Conservation (phyloP, 2,329 filamentous ascomycete species). For the Aspergillus udagawae region DNA sequence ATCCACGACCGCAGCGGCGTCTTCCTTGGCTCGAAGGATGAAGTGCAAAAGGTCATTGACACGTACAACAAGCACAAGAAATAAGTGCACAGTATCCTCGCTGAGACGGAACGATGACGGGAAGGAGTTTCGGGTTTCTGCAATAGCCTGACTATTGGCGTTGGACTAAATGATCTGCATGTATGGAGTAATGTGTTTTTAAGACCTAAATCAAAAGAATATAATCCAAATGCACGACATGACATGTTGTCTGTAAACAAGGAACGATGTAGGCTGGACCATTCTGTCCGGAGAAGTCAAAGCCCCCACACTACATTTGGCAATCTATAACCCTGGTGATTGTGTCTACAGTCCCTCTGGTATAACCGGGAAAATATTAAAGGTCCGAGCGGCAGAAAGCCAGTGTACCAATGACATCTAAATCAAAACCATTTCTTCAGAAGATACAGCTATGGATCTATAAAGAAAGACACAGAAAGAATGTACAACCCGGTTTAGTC, state of each 20-base stretch:
- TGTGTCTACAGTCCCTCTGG: background rate
- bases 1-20: conserved; percentile 97
- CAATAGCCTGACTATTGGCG: background rate
- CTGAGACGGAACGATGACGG: conserved; percentile 4
- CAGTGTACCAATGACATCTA: conserved; percentile 1
- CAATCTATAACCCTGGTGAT: background rate
- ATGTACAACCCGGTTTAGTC: conserved; percentile 29
- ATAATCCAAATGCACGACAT: background rate
- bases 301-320: background rate
- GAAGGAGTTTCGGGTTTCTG: conserved; percentile 7
- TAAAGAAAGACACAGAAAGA: conserved; percentile 11
- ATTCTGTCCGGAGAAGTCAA: background rate
- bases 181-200: background rate
- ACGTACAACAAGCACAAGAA: conserved; percentile 59
- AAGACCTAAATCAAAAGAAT: background rate
- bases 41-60: conserved; percentile 91
- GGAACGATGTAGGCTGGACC: background rate
- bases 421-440: conserved; percentile 2
- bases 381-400: background rate
- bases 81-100: conserved; percentile 13
- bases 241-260: background rate
- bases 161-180: background rate
- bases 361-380: background rate
- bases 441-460: conserved; percentile 6
- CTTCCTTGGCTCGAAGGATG: conserved; percentile 90